phyloP scores from a whole-genome alignment of 305 asterid species.

The Coffea humblotiana region DNA sequence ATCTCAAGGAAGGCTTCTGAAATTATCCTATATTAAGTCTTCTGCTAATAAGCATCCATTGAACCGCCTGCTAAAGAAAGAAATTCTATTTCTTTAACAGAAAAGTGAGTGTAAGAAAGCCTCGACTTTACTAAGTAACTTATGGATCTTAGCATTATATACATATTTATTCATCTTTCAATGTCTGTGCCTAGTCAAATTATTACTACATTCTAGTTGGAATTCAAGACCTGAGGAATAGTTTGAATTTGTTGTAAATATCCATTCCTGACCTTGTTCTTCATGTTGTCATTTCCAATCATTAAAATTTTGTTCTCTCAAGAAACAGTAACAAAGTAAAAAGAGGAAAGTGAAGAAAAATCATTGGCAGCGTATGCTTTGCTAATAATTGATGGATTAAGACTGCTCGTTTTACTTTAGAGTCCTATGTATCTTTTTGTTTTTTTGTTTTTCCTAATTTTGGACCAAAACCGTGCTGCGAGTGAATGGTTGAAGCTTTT shows the following conservation, averaged over 20 bases:
- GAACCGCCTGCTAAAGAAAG: too few relatives aligned
- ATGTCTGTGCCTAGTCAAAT: not conserved
- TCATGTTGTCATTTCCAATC: not conserved
- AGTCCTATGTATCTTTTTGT: not conserved
- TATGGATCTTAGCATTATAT: too few relatives aligned
- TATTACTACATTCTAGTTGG: not conserved
- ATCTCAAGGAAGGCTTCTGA: too few relatives aligned
- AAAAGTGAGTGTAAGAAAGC: too few relatives aligned
- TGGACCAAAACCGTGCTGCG: not conserved
- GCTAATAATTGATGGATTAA: constrained; percentile 20
- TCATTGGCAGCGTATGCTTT: not conserved
- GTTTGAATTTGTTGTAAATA: not conserved
- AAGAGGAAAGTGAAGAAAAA: not conserved
- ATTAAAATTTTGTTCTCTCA: not conserved
- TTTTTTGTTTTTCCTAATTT: constrained; percentile 6
- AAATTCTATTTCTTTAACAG: too few relatives aligned
- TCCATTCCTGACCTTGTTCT: not conserved
- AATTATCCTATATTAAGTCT: too few relatives aligned
- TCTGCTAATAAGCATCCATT: too few relatives aligned
- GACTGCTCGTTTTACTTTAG: constrained; percentile 1
- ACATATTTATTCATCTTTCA: not conserved
- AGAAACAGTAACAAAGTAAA: not conserved
- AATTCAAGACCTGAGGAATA: not conserved
- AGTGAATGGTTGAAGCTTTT: constrained; percentile 30
- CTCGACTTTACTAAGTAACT: too few relatives aligned